Evolutionary conservation across 345 rosid species (phyloP).

Genomic region (Eucalyptus camaldulensis): DNA sequence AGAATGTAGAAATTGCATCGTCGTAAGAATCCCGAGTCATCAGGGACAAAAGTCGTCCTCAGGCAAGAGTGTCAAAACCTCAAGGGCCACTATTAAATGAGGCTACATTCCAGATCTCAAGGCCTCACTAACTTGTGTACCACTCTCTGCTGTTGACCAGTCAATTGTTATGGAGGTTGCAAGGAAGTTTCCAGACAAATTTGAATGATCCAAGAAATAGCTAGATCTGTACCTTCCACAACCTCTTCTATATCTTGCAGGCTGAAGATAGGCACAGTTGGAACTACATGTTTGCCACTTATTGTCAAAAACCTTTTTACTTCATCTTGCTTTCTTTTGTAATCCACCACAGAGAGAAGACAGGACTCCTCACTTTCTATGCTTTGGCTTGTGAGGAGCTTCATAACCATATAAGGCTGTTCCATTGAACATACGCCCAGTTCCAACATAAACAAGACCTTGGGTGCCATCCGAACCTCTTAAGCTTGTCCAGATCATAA

Average conservation of each 20-base stretch:
- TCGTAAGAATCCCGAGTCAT: not conserved
- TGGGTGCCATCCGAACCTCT: slow-evolving; percentile 96
- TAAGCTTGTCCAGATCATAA: slow-evolving; percentile 59
- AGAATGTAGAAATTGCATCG: not conserved
- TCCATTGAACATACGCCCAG: slow-evolving; percentile 94
- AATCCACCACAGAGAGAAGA: slow-evolving; percentile 86
- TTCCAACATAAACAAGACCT: slow-evolving; percentile 97
- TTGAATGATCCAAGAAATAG: not conserved
- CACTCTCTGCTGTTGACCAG: not conserved
- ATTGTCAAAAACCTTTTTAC: slow-evolving; percentile 40
- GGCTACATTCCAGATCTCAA: not conserved
- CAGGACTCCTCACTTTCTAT: slow-evolving; percentile 62
- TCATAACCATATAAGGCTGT: slow-evolving; percentile 91
- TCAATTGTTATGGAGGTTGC: not conserved
- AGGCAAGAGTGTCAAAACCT: not conserved
- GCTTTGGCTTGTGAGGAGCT: slow-evolving; percentile 83
- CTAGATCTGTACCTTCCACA: slow-evolving; percentile 54
- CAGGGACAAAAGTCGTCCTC: not conserved
- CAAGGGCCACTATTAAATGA: not conserved
- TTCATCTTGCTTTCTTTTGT: slow-evolving; percentile 59
- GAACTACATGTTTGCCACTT: slow-evolving; percentile 74
- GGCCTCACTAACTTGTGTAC: not conserved
- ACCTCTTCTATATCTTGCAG: slow-evolving; percentile 96
- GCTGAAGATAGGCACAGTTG: slow-evolving; percentile 80
- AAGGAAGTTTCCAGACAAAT: not conserved